phyloP scores from a whole-genome alignment of 2,329 filamentous ascomycete species.

The Trichoderma breve region DNA sequence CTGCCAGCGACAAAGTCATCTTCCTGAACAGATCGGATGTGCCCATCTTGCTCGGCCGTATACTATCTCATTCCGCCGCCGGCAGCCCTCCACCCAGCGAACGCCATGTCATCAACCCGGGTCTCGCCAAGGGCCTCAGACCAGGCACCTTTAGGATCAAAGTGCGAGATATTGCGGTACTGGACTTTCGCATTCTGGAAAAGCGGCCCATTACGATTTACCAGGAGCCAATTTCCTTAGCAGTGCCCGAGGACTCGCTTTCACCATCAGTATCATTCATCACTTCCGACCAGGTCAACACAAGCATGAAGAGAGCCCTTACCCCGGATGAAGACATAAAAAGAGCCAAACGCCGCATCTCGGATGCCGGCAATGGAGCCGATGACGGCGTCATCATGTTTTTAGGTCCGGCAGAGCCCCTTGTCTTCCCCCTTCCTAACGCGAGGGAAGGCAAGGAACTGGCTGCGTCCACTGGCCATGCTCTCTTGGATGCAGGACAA shows the following conservation, averaged over 20 bases:
- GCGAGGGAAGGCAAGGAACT: slow-evolving; percentile 48
- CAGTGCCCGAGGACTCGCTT: slow-evolving; percentile 27
- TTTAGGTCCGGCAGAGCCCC: slow-evolving; percentile 48
- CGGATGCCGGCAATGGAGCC: slow-evolving; percentile 32
- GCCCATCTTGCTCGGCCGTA: slow-evolving; percentile 49
- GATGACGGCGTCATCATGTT: slow-evolving; percentile 57
- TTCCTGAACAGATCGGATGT: slow-evolving; percentile 55
- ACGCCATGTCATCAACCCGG: slow-evolving; percentile 44
- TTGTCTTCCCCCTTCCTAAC: slow-evolving; percentile 52
- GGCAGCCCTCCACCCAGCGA: slow-evolving; percentile 42
- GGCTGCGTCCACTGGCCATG: slow-evolving; percentile 45
- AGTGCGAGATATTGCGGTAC: slow-evolving; percentile 47
- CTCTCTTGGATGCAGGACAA: slow-evolving; percentile 50
- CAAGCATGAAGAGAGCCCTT: slow-evolving; percentile 53
- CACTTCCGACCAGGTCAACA: slow-evolving; percentile 34
- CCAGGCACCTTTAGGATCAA: slow-evolving; percentile 59
- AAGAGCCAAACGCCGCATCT: slow-evolving; percentile 43
- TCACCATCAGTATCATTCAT: slow-evolving; percentile 28
- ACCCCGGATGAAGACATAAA: slow-evolving; percentile 44
- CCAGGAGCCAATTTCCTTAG: slow-evolving; percentile 31
- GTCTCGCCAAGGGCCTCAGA: slow-evolving; percentile 45
- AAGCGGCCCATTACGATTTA: slow-evolving; percentile 48
- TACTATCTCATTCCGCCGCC: slow-evolving; percentile 40
- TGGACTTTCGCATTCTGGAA: slow-evolving; percentile 59
- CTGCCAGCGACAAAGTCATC: slow-evolving; percentile 57